These are phyloP conservation scores for Austroboletus festivus DNA, from an alignment of 768 basidiomycete genomes.

Conservation along the genomic window DNA sequence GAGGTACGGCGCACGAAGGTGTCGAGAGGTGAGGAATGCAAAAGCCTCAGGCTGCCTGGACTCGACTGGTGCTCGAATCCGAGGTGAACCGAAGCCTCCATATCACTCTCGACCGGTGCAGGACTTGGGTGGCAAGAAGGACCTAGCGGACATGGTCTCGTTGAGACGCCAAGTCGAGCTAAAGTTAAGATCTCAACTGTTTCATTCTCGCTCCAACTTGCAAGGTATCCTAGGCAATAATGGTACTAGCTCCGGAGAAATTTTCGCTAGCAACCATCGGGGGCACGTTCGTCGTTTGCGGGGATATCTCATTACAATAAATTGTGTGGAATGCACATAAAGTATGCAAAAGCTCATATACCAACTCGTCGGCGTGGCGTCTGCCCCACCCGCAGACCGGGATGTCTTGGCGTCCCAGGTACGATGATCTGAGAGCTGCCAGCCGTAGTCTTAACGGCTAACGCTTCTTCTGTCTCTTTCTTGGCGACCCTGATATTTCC, in stretches of 20 bases:
- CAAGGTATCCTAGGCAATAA: constrained; percentile 10
- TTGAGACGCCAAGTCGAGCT: not conserved
- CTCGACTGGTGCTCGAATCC: constrained; percentile 18
- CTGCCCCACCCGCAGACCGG: constrained; percentile 63
- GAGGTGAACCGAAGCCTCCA: constrained; percentile 12
- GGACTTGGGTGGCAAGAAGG: not conserved
- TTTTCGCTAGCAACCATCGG: not conserved
- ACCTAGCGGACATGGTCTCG: constrained; percentile 7
- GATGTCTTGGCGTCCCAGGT: constrained; percentile 76
- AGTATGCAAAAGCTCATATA: constrained; percentile 39
- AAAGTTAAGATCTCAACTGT: not conserved
- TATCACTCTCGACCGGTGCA: constrained; percentile 10
- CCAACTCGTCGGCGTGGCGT: constrained; percentile 75
- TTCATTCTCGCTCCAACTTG: not conserved
- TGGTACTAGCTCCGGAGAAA: constrained; percentile 10
- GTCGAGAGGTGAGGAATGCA: constrained; percentile 55
- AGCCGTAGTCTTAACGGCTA: constrained; percentile 50
- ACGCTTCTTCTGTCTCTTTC: constrained; percentile 58
- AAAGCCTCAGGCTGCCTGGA: constrained; percentile 31
- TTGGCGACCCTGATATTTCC: constrained; percentile 48
- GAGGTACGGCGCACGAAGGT: constrained; percentile 51
- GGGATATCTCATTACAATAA: not conserved
- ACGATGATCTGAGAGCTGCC: constrained; percentile 68
- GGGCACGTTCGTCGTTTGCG: too few species aligned
- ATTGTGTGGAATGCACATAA: not conserved